Evolutionary conservation across 805 yeast species (phyloP).

Genomic region (Kodamaea kaohsiungensis): DNA sequence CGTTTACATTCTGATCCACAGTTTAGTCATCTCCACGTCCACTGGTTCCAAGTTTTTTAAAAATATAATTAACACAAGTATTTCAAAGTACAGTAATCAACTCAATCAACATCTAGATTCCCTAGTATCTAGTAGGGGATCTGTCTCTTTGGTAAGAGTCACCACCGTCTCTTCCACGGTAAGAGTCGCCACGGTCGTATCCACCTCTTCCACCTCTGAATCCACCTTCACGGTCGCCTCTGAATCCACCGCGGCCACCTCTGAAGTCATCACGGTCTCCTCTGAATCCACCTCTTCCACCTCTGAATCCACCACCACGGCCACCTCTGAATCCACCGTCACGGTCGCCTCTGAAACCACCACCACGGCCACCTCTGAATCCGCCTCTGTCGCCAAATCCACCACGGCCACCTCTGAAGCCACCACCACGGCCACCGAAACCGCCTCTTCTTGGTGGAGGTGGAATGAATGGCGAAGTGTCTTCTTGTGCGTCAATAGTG

Average conservation of each 20-base stretch:
- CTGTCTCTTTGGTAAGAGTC: conserved; percentile 52
- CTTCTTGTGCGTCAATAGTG: conserved; percentile 75
- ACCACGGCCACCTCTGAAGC: conserved; percentile 37
- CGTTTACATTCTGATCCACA: conserved; percentile 7
- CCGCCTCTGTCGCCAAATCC: conserved; percentile 41
- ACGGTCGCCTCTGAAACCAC: conserved; percentile 21
- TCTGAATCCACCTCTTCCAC: conserved; percentile 34
- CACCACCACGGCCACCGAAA: conserved; percentile 39
- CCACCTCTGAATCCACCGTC: conserved; percentile 36
- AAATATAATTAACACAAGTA: conserved; percentile 7
- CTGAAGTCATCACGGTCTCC: conserved; percentile 47
- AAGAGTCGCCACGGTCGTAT: conserved; percentile 48
- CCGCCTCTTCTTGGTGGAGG: conserved; percentile 50
- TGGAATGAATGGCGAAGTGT: conserved; percentile 59
- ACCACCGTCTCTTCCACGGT: conserved; percentile 40
- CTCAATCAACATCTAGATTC: neutral
- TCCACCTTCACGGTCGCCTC: conserved; percentile 32
- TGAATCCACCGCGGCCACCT: conserved; percentile 29
- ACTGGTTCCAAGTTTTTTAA: conserved; percentile 1
- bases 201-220: conserved; percentile 38
- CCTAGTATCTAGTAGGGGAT: conserved; percentile 72
- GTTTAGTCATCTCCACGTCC: conserved; percentile 4
- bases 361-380: conserved; percentile 45
- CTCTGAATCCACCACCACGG: conserved; percentile 35
- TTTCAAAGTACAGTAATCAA: conserved; percentile 4